Percentiles rank a stretch among this genome's conserved stretches.
Evolutionary conservation across 306 rosid genomes (phyloP).

Genomic region (Vachellia pachyceras): DNA sequence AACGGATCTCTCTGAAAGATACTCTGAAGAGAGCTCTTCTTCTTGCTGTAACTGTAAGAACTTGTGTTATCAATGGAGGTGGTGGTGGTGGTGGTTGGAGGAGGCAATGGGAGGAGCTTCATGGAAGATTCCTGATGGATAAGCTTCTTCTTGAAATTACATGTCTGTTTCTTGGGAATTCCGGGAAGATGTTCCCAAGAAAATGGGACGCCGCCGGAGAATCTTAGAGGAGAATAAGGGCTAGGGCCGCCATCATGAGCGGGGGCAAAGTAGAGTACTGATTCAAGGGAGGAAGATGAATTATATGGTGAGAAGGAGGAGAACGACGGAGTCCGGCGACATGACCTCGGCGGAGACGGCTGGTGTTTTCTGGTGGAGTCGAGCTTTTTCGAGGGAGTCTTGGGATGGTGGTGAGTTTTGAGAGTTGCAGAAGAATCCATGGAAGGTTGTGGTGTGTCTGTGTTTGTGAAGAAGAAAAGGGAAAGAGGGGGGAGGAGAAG

Average conservation of each 20-base stretch:
- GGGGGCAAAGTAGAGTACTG: slow-evolving; percentile 24
- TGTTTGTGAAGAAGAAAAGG: too few relatives aligned
- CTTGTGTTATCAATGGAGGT: not conserved
- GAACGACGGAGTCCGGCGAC: slow-evolving; percentile 48
- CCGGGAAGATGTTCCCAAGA: slow-evolving; percentile 77
- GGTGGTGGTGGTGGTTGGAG: slow-evolving; percentile 31
- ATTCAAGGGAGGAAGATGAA: slow-evolving; percentile 42
- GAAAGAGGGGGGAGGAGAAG: not conserved
- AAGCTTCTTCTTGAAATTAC: not conserved
- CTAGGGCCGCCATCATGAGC: slow-evolving; percentile 24
- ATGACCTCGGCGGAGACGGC: not conserved
- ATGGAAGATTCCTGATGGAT: slow-evolving; percentile 43
- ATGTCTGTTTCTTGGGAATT: slow-evolving; percentile 59
- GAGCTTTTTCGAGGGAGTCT: slow-evolving; percentile 17
- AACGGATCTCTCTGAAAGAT: slow-evolving; percentile 58
- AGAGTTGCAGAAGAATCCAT: slow-evolving; percentile 46
- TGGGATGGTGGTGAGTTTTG: slow-evolving; percentile 6
- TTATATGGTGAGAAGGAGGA: slow-evolving; percentile 36
- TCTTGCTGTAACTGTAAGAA: slow-evolving; percentile 36
- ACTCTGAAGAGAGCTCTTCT: slow-evolving; percentile 21
- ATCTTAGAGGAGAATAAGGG: slow-evolving; percentile 19
- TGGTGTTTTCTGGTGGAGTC: slow-evolving; percentile 24
- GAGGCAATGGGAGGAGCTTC: slow-evolving; percentile 54
- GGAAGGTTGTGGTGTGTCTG: too few relatives aligned
- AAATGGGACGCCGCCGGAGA: slow-evolving; percentile 63